Percentiles rank a stretch among this genome's conserved stretches.
These are phyloP conservation scores for Tricholoma matsutake DNA, from an alignment of 768 basidiomycete species.

Conservation along the genomic window DNA sequence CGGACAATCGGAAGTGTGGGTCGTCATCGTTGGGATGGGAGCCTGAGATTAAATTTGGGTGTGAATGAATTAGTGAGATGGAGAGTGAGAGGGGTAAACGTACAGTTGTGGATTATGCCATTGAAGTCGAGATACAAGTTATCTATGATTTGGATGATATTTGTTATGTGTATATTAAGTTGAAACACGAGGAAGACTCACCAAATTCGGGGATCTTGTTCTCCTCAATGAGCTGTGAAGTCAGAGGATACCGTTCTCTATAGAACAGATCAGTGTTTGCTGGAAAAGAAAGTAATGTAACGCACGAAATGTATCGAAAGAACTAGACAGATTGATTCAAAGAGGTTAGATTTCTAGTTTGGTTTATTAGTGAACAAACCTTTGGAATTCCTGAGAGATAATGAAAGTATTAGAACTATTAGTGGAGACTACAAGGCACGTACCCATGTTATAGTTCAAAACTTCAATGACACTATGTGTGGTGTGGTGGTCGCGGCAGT, in stretches of 20 bases:
- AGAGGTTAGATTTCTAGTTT: constrained; percentile 1
- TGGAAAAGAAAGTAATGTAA: constrained; percentile 6
- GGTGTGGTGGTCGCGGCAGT: too few relatives aligned
- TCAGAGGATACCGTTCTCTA: constrained; percentile 97
- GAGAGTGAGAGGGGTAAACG: constrained; percentile 13
- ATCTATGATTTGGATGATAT: constrained; percentile 40
- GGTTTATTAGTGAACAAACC: constrained; percentile 35
- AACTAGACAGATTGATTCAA: constrained; percentile 51
- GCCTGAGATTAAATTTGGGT: constrained; percentile 37
- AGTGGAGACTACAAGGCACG: not conserved
- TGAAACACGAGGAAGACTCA: constrained; percentile 27
- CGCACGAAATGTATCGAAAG: constrained; percentile 94
- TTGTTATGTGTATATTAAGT: not conserved
- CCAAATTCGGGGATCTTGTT: constrained; percentile 99
- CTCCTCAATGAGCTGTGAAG: constrained; percentile 95
- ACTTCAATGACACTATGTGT: not conserved
- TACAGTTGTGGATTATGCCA: constrained; percentile 85
- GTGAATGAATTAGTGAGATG: not conserved
- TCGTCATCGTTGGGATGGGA: constrained; percentile 98
- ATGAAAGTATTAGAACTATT: not conserved
- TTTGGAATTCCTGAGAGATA: constrained; percentile 54
- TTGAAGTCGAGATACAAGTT: constrained; percentile 95
- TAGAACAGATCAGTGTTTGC: not conserved
- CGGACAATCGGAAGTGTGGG: constrained; percentile 91
- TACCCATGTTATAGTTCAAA: constrained; percentile 16